Percentiles rank a stretch among this genome's conserved stretches.
phyloP scores from a whole-genome alignment of 495 filamentous ascomycete species.

The Neurospora intermedia region DNA sequence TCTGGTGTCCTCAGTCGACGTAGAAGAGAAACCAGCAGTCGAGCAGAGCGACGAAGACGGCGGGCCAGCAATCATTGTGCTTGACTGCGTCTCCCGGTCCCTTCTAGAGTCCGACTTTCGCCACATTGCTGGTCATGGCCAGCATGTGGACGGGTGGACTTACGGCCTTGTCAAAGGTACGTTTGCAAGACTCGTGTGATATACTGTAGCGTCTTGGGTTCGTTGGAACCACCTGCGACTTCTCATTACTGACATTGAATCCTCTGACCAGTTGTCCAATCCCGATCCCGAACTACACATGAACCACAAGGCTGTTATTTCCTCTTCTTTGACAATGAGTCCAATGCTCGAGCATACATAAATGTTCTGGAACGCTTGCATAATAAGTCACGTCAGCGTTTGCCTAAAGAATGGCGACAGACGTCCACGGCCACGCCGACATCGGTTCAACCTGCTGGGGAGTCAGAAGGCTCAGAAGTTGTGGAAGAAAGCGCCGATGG shows the following conservation, averaged over 20 bases:
- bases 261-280: slow-evolving; percentile 32
- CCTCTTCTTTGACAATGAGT: slow-evolving; percentile 46
- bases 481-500: neutral
- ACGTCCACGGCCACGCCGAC: neutral
- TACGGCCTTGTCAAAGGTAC: slow-evolving; percentile 36
- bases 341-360: slow-evolving; percentile 46
- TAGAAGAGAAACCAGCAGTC: neutral
- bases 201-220: neutral
- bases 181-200: neutral
- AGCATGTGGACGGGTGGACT: slow-evolving; percentile 54
- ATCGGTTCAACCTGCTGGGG: neutral
- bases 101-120: slow-evolving; percentile 55
- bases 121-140: slow-evolving; percentile 45
- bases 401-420: slow-evolving; percentile 9
- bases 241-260: neutral
- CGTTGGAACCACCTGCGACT: neutral
- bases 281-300: slow-evolving; percentile 42
- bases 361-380: slow-evolving; percentile 36
- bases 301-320: slow-evolving; percentile 46
- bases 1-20: neutral
- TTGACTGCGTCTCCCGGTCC: slow-evolving; percentile 39
- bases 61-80: slow-evolving; percentile 21
- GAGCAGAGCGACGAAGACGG: neutral
- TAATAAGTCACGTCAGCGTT: slow-evolving; percentile 25
- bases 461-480: neutral